Conservation (phyloP, 2,329 filamentous ascomycete species). For the Endothia cerciana region DNA sequence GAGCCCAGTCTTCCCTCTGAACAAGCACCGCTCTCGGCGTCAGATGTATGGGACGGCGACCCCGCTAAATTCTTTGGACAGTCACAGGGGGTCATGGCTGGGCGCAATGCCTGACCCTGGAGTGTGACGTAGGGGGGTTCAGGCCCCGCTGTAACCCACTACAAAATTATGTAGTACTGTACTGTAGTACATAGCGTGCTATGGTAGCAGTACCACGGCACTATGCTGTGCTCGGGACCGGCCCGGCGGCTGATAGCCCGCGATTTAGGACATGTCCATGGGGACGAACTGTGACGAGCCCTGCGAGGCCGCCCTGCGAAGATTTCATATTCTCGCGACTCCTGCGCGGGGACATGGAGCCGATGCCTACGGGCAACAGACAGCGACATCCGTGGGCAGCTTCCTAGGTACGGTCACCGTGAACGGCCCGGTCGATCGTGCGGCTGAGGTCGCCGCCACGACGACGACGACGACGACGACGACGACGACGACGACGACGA, state of each 20-base stretch:
- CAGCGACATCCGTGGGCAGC: constrained; percentile 37
- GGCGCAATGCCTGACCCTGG: not conserved
- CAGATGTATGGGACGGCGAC: not conserved
- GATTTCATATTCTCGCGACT: constrained; percentile 57
- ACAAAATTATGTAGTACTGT: constrained; percentile 36
- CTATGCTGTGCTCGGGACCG: too few species aligned
- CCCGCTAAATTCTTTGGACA: not conserved
- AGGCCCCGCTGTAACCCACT: not conserved
- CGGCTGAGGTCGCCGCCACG: constrained; percentile 49
- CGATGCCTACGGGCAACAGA: constrained; percentile 51
- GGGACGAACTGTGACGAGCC: too few species aligned
- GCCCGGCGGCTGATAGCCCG: too few species aligned
- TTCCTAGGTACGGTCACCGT: constrained; percentile 37
- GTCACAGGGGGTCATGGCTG: not conserved
- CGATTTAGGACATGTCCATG: too few species aligned
- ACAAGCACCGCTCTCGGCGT: constrained; percentile 1
- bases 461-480: constrained; percentile 59
- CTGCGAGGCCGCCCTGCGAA: constrained; percentile 47
- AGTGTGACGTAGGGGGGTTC: not conserved
- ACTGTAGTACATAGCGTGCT: constrained; percentile 42
- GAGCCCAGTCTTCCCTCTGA: not conserved
- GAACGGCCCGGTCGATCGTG: constrained; percentile 33
- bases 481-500: too few species aligned
- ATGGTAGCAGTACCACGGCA: too few species aligned
- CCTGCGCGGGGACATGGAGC: constrained; percentile 56